phyloP scores from a whole-genome alignment of 495 filamentous ascomycete species.

The Trichocladium uniseriatum region DNA sequence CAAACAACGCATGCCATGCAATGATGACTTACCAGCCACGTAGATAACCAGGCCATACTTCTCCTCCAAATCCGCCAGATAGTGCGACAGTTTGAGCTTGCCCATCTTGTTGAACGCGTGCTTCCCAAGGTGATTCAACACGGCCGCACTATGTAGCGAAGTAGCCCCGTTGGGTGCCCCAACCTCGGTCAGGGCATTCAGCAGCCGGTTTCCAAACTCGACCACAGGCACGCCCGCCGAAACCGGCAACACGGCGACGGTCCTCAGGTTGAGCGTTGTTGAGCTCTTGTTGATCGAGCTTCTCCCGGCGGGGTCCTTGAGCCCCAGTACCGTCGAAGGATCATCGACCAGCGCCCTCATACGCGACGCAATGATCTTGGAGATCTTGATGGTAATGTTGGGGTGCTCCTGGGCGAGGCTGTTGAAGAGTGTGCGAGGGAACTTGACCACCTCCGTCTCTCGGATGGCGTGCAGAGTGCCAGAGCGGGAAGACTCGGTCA shows the following conservation, averaged over 20 bases:
- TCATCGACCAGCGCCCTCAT: conserved; percentile 86
- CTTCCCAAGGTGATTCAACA: conserved; percentile 85
- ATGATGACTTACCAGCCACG: conserved; percentile 79
- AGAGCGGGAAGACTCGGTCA: conserved; percentile 84
- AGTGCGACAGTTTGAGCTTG: conserved; percentile 90
- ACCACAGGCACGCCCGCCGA: conserved; percentile 87
- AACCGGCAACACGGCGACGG: conserved; percentile 84
- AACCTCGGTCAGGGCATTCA: conserved; percentile 79
- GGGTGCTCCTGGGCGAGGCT: conserved; percentile 94
- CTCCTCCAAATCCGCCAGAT: conserved; percentile 93
- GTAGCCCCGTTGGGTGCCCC: conserved; percentile 83
- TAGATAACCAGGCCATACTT: conserved; percentile 94
- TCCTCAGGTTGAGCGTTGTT: conserved; percentile 85
- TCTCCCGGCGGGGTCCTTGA: conserved; percentile 41
- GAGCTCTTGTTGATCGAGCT: conserved; percentile 58
- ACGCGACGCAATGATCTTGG: conserved; percentile 91
- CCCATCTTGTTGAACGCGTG: conserved; percentile 97
- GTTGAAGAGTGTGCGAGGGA: conserved; percentile 93
- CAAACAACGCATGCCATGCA: too few species aligned
- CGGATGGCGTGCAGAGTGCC: conserved; percentile 92
- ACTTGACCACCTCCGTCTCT: conserved; percentile 91
- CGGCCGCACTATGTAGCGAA: conserved; percentile 84
- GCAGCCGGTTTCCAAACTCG: conserved; percentile 85
- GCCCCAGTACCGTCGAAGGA: conserved; percentile 37
- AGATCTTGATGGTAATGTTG: conserved; percentile 97